Base-by-base conservation (phyloP, 1,284 basidiomycete species). In the Fomitiporia mediterranea region DNA sequence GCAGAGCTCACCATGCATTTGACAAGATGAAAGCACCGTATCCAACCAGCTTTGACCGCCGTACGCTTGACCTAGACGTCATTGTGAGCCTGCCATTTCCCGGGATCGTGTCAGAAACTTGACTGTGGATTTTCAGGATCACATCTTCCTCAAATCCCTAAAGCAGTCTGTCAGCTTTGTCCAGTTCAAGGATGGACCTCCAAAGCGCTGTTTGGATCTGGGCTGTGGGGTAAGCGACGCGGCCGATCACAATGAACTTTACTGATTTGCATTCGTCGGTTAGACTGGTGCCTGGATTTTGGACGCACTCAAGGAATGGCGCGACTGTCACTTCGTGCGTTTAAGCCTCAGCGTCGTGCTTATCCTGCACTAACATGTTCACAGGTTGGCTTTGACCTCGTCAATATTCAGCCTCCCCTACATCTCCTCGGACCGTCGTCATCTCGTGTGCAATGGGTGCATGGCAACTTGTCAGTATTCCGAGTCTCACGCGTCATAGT, bases 341-440 rank as follows among this genome's bases (percentile, higher is more conserved):
- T 52, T 7, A 51, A 58, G 35, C 39, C 15, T n/a, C 38, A 51
- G 4, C 55, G 13, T 25, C 35, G 17, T 47, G 39, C 21, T 47
- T 28, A 39, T 38, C 43, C 46, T 25, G 51, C n/a, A 17, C 11
- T 52, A 48, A 5, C 54, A 19, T 34, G 25, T 37, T 15, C 15
- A 8, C 58, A 88, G 85, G 79, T 89, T 59, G 87, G 86, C 21
- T 86, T 86, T 64, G 86, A 89, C 68, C 72, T 89, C 42, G 82
- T 87, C 48, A 81, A 86, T 60, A 72, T 89, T 2, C 87, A 89
- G 69, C 73, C 84, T 53, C 76, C 84, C 25, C 8, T 68, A 78
- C 23, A 69, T 71, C 17, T 60, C 79, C 19, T 64, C 88, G 13
- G 78, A 82, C 11, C 64, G 71, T 83, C 37, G 8, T 76, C 80